Base-by-base conservation (phyloP, 1,284 basidiomycete species). In the Erythrobasidium hasegawianum region DNA sequence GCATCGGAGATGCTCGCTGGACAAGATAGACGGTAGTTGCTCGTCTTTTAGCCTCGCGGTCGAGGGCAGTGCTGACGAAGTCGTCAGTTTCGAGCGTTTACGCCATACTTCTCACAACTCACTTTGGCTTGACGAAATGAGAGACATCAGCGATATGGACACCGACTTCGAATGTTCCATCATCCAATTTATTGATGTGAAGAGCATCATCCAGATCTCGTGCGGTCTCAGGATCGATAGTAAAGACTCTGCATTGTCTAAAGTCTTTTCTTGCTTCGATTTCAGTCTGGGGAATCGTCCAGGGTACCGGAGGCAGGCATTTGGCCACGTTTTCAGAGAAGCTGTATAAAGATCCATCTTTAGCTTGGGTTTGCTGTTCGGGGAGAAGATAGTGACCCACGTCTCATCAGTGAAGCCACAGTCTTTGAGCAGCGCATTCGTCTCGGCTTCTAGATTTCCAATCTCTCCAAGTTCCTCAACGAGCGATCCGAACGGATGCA, bases 401-500 rank as follows among this genome's bases (percentile, higher is more conserved):
- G 53, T 66, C 27, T 73, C 73, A 24, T 68, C 65, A 1, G 75
- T 72, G 64, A 77, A 77, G 68, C 97, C 97, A 82, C 92, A 96
- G 77, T 98, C 95, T 78, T 97, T 97, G 72, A 99, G 83, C 67
- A 99, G 81, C 11, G 96, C 96, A 71, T 90, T 93, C 0, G 95
- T 97, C 79, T 98, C 95, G 8, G 97, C 94, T 78, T 97, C 93
- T 57, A 94, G 87, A 72, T 97, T 90, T 47, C 96, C 96, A 71
- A 99, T 98, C n/a, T 91, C 88, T 41, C 96, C 96, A 55, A 99
- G 85, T 78, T 97, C 94, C 77, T 99, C 96, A 41, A 97, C 95
- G 41, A 99, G 82, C 38, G 95, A 96, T 69, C 96, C 96, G 77
- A 99, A 99, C 18, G 96, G 96, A 83, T 99, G 96, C 40, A 99